Conservation (phyloP, 2,329 filamentous ascomycete species). For the Paradendryphiella salina region DNA sequence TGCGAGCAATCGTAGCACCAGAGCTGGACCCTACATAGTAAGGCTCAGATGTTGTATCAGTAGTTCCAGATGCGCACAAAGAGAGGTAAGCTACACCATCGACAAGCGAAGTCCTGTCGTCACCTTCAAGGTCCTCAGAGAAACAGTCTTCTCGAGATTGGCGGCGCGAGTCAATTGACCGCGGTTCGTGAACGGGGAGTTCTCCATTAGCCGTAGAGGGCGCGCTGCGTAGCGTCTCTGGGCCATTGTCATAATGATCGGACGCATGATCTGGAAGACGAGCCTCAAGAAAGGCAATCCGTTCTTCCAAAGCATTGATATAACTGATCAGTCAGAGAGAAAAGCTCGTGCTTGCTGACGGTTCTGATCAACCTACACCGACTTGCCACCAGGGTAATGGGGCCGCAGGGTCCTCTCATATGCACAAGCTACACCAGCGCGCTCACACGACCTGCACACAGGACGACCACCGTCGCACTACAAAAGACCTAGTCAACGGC, state of each 20-base stretch:
- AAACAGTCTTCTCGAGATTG: constrained; percentile 12
- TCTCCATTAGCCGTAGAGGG: constrained; percentile 1
- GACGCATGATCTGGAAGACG: constrained; percentile 31
- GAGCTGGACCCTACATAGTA: constrained; percentile 37
- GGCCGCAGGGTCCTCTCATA: constrained; percentile 32
- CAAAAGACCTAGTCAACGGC: constrained; percentile 1
- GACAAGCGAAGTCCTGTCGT: constrained; percentile 30
- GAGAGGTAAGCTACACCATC: constrained; percentile 37
- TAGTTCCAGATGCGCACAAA: constrained; percentile 33
- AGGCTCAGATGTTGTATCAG: constrained; percentile 27
- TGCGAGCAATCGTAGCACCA: constrained; percentile 34
- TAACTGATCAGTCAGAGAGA: constrained; percentile 20
- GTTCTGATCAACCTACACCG: constrained; percentile 20
- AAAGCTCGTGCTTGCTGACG: background rate
- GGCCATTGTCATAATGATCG: constrained; percentile 26
- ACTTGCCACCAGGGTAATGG: constrained; percentile 35
- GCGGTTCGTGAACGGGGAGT: background rate
- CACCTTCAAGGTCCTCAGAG: constrained; percentile 21
- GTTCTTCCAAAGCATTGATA: constrained; percentile 33
- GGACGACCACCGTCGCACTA: constrained; percentile 32
- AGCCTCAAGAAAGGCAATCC: constrained; percentile 34
- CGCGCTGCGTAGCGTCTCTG: background rate
- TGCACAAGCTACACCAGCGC: constrained; percentile 25
- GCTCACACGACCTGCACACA: constrained; percentile 28
- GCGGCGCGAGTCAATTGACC: constrained; percentile 1